These are phyloP conservation scores for Chrysoporthe austroafricana DNA, from an alignment of 2,329 filamentous ascomycete genomes.

Conservation along the genomic window DNA sequence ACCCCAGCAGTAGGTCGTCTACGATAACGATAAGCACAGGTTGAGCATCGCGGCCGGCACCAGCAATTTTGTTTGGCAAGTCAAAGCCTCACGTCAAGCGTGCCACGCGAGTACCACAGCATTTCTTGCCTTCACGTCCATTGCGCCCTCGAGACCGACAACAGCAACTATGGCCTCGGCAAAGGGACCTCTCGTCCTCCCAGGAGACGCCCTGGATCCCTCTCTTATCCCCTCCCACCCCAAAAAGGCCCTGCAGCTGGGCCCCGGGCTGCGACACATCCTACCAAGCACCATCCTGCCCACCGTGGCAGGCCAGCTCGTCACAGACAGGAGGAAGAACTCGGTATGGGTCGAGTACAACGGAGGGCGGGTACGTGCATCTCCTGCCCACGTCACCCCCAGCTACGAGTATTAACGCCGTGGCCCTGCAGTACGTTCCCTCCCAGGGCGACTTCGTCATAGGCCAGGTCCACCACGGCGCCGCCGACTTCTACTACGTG, in stretches of 20 bases:
- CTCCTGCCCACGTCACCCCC: conserved; percentile 53
- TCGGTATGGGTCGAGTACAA: conserved; percentile 77
- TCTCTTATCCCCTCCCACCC: conserved; percentile 68
- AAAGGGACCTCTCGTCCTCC: conserved; percentile 71
- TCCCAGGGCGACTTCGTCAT: conserved; percentile 84
- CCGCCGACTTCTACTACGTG: conserved; percentile 79
- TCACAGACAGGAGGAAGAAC: conserved; percentile 73
- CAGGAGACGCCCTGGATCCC: conserved; percentile 75
- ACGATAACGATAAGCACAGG: conserved; percentile 22
- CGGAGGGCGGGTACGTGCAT: conserved; percentile 64
- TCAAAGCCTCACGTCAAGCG: not conserved
- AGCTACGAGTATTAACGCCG: conserved; percentile 34
- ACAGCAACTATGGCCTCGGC: conserved; percentile 52
- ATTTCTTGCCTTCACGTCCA: not conserved
- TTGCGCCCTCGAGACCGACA: conserved; percentile 15
- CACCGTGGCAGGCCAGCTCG: conserved; percentile 68
- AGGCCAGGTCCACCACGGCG: conserved; percentile 77
- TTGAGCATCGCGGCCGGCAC: conserved; percentile 16
- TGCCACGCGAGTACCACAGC: not conserved
- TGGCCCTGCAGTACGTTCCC: conserved; percentile 70
- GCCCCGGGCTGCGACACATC: conserved; percentile 81
- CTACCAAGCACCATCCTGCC: conserved; percentile 75
- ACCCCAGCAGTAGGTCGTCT: not conserved
- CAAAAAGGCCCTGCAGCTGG: conserved; percentile 76
- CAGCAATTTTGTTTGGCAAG: not conserved